phyloP scores from a whole-genome alignment of 2,329 filamentous ascomycete species.

The Ascochyta pisi region DNA sequence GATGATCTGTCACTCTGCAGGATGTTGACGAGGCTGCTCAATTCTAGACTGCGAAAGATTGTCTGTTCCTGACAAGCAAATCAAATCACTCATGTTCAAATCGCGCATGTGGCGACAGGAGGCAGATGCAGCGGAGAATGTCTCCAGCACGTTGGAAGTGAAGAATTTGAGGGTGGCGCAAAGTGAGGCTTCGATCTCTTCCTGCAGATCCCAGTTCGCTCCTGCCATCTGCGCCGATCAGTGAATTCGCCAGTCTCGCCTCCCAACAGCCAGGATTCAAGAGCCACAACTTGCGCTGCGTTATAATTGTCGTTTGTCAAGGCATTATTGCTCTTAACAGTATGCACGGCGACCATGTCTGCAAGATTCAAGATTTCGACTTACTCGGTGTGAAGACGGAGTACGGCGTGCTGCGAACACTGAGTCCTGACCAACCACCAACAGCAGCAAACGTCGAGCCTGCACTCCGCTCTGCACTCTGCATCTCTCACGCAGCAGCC shows the following conservation, averaged over 20 bases:
- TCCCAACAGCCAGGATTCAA: background rate
- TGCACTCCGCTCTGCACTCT: conserved; percentile 16
- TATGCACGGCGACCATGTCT: background rate
- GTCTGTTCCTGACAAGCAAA: conserved; percentile 8
- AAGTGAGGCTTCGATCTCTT: conserved; percentile 9
- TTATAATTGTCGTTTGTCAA: background rate
- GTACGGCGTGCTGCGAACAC: conserved; percentile 7
- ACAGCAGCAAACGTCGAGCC: background rate
- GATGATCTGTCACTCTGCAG: conserved; percentile 1
- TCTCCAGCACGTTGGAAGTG: background rate
- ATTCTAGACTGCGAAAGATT: conserved; percentile 8
- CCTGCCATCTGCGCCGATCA: conserved; percentile 7
- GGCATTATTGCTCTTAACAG: background rate
- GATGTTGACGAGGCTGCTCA: conserved; percentile 5
- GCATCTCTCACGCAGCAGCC: conserved; percentile 7
- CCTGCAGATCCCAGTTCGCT: conserved; percentile 5
- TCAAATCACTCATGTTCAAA: conserved; percentile 10
- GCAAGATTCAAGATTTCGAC: background rate
- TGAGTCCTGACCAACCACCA: background rate
- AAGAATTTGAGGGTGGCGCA: conserved; percentile 1
- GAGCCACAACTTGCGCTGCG: background rate
- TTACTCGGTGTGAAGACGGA: background rate
- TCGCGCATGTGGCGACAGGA: conserved; percentile 9
- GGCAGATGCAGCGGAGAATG: conserved; percentile 2
- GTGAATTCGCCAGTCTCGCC: background rate